Percentiles rank a stretch among this genome's conserved stretches.
These are phyloP conservation scores for Beauveria medogensis DNA, from an alignment of 2,329 filamentous ascomycete genomes.

Conservation along the genomic window DNA sequence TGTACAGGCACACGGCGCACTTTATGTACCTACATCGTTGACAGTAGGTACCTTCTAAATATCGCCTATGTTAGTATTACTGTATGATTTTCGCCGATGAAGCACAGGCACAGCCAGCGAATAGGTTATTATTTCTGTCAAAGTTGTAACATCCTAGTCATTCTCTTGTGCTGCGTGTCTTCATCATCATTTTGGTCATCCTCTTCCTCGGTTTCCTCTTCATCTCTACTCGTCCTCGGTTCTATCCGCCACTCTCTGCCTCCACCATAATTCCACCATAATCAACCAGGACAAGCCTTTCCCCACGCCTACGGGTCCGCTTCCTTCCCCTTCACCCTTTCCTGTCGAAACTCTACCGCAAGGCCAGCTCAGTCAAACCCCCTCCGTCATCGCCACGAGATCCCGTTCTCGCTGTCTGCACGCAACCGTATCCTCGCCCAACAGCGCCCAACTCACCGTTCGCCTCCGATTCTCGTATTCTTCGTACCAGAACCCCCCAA, in stretches of 20 bases:
- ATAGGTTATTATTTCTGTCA: too few species aligned
- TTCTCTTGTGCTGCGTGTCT: too few species aligned
- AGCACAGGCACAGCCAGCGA: background rate
- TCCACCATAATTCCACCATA: slow-evolving; percentile 4
- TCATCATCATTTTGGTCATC: too few species aligned
- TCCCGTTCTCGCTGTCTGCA: background rate
- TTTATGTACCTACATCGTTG: background rate
- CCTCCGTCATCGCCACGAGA: slow-evolving; percentile 6
- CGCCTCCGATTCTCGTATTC: background rate
- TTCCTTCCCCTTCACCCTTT: slow-evolving; percentile 8
- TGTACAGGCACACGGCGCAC: too few species aligned
- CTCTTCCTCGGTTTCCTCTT: background rate
- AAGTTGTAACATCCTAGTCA: too few species aligned
- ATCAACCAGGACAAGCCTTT: background rate
- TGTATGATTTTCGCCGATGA: background rate
- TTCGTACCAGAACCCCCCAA: background rate
- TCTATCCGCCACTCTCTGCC: background rate
- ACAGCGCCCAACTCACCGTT: background rate
- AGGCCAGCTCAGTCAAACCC: background rate
- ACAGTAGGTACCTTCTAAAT: background rate
- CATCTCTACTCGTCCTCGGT: background rate
- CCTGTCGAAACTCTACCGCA: background rate
- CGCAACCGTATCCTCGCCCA: background rate
- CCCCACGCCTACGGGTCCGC: slow-evolving; percentile 9
- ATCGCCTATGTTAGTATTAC: background rate